phyloP scores from a whole-genome alignment of 2,329 filamentous ascomycete species.

The Fusarium chuoi region DNA sequence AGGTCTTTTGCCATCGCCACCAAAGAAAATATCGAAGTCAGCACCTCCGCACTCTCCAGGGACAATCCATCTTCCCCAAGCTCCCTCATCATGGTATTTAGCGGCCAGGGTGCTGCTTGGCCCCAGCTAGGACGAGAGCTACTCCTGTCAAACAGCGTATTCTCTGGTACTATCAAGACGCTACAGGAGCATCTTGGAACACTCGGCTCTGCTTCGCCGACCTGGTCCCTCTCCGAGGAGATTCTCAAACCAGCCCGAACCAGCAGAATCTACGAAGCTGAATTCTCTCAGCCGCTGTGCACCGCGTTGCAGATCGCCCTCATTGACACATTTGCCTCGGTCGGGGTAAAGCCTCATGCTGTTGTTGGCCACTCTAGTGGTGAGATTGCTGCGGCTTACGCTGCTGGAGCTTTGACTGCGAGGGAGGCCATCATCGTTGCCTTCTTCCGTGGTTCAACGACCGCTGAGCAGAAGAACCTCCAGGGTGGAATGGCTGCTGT shows the following conservation, averaged over 20 bases:
- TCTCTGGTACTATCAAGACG: slow-evolving; percentile 16
- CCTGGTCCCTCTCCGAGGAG: background rate
- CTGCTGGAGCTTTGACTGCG: slow-evolving; percentile 50
- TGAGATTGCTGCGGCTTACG: slow-evolving; percentile 58
- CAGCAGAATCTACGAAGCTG: background rate
- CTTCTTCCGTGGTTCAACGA: slow-evolving; percentile 51
- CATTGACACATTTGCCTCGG: slow-evolving; percentile 50
- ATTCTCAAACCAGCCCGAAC: background rate
- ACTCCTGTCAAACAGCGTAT: slow-evolving; percentile 6
- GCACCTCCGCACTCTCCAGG: background rate
- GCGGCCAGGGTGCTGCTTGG: background rate
- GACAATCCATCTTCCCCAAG: background rate
- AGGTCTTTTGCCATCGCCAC: background rate
- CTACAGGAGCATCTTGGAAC: background rate
- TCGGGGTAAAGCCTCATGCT: slow-evolving; percentile 47
- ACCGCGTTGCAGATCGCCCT: slow-evolving; percentile 58
- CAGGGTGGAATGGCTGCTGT: slow-evolving; percentile 54
- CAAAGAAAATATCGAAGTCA: background rate
- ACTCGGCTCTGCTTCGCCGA: background rate
- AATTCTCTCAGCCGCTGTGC: slow-evolving; percentile 52
- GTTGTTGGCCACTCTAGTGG: slow-evolving; percentile 57
- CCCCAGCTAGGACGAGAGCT: slow-evolving; percentile 3
- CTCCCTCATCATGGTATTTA: background rate
- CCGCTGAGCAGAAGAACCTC: background rate
- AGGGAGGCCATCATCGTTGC: slow-evolving; percentile 53